These are phyloP conservation scores for Galerina sulciceps DNA, from an alignment of 768 basidiomycete species.

Conservation along the genomic window DNA sequence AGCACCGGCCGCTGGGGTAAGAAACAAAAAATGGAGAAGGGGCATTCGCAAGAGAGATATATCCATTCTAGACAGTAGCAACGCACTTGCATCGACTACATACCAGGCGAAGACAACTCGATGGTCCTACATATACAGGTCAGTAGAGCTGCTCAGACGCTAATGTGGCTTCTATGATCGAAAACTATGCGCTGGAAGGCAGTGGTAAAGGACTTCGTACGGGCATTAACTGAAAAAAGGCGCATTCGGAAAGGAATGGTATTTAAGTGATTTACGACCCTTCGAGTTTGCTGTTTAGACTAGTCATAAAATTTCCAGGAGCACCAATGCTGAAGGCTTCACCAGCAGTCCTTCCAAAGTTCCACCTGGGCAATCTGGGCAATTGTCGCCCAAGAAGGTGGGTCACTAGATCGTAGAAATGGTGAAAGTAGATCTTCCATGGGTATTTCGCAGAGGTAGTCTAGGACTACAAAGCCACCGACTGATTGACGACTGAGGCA, in stretches of 20 bases:
- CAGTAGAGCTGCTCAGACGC: neutral
- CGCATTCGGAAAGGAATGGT: neutral
- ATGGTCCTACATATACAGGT: neutral
- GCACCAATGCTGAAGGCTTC: too few relatives aligned
- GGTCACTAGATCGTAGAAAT: too few relatives aligned
- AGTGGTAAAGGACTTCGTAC: neutral
- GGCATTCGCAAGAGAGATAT: neutral
- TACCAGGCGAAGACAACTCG: neutral
- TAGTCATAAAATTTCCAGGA: too few relatives aligned
- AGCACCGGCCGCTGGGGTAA: neutral
- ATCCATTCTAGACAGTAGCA: neutral
- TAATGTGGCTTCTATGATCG: neutral
- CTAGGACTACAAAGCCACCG: too few relatives aligned
- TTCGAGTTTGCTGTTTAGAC: too few relatives aligned
- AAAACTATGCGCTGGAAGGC: neutral
- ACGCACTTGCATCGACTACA: neutral
- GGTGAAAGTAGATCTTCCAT: too few relatives aligned
- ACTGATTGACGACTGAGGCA: too few relatives aligned
- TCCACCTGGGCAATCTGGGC: too few relatives aligned
- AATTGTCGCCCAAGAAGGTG: too few relatives aligned
- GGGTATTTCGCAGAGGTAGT: too few relatives aligned
- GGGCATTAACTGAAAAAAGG: neutral
- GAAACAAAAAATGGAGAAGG: neutral
- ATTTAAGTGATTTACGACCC: neutral
- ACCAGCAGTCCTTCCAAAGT: too few relatives aligned